Evolutionary conservation across 768 basidiomycete genomes (phyloP), one percentile per base, ranked within the genome.

Genomic region (Russula sp.): DNA sequence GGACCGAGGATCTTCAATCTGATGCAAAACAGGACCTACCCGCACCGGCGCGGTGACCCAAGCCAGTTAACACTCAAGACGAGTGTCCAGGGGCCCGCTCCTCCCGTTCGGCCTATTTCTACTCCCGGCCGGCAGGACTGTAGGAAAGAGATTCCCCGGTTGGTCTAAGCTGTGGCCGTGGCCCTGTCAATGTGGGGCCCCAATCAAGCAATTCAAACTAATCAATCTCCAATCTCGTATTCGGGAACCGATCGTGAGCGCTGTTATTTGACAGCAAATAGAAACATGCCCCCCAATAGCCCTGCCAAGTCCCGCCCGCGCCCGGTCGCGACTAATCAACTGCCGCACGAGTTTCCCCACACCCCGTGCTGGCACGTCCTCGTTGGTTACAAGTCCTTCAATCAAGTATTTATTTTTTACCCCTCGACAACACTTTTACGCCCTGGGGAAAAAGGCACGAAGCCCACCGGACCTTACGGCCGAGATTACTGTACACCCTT

Each of bases 51-150:
- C 20, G 20, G 20, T 27, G 3, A 2, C 18, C 18, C 22, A 57
- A 27, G 49, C 61, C 55, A 51, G 48, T 55, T 20, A 55, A 51
- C 20, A 39, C 16, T 5, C 42, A 14, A 34, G 22, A 22, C 44
- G 57, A 48, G 62, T 63, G 62, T 63, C 62, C 57, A 56, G 57
- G 62, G 62, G 62, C 35, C 62, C 44, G 37, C 31, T 18, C 52
- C 18, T 53, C 22, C 45, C 42, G 22, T 39, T 53, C 62, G 62
- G 62, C 44, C 20, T 18, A 16, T 57, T 16, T 53, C 35, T 63
- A 31, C 27, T 32, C n/a, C 62, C 62, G 50, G 37, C 57, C 62
- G 44, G 57, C 45, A 11, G 42, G 42, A 14, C 13, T 6, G 34
- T 53, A n/a, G 27, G 27, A n/a, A 35, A 40, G 34, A 52, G 34